A percentile compares a stretch with the other conserved stretches of the same genome.
Conservation (phyloP, 371 early-diverging fungal genomes). For the Batrachochytrium dendrobatidis region DNA sequence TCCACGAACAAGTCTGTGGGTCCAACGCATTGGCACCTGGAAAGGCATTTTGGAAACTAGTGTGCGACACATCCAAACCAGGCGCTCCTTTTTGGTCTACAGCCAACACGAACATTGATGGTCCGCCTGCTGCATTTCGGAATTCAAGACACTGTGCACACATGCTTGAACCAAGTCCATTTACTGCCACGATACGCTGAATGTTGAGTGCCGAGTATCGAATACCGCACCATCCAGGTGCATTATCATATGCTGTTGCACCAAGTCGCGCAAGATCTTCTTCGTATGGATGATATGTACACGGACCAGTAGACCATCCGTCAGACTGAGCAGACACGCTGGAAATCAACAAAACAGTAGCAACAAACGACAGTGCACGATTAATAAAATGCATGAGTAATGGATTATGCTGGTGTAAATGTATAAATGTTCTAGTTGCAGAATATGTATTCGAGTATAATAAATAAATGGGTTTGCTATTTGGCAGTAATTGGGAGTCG, state of each 20-base stretch:
- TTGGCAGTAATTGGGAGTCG: too few relatives aligned
- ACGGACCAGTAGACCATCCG: conserved; percentile 10
- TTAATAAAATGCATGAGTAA: too few relatives aligned
- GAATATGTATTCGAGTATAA: too few relatives aligned
- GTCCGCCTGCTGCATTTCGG: not conserved
- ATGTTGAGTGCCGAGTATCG: not conserved
- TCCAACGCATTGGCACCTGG: conserved; percentile 7
- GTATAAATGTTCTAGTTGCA: too few relatives aligned
- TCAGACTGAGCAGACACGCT: not conserved
- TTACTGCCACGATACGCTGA: not conserved
- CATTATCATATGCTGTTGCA: not conserved
- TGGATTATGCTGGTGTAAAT: too few relatives aligned
- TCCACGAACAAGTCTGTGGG: conserved; percentile 10
- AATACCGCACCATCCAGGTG: not conserved
- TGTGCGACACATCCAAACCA: conserved; percentile 8
- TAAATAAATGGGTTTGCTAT: too few relatives aligned
- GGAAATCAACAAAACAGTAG: too few relatives aligned
- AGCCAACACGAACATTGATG: conserved; percentile 2
- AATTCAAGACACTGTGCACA: not conserved
- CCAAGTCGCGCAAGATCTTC: conserved; percentile 7
- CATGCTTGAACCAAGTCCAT: not conserved
- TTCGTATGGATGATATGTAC: conserved; percentile 17
- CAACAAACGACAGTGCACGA: conserved; percentile 1
- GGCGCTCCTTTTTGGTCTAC: conserved; percentile 9
- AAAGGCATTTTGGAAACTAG: conserved; percentile 1